phyloP scores from a whole-genome alignment of 345 rosid species.

The Ailanthus altissimus region DNA sequence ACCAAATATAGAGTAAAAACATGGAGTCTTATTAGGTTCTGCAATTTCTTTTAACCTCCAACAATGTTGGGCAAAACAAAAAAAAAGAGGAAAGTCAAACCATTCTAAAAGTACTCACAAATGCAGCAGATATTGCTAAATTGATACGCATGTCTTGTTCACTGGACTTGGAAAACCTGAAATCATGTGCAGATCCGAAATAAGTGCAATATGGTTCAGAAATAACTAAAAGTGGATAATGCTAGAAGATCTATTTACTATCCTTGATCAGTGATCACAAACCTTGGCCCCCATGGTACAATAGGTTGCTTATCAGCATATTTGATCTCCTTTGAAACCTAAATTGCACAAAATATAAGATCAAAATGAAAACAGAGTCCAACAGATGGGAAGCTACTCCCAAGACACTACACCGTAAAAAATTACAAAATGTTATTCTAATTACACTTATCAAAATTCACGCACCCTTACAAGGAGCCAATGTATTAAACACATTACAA shows the following conservation, averaged over 20 bases:
- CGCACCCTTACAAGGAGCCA: neutral
- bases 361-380: neutral
- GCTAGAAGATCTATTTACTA: conserved; percentile 8
- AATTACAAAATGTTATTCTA: neutral
- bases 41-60: neutral
- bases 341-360: conserved; percentile 23
- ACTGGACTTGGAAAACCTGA: conserved; percentile 77
- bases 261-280: conserved; percentile 7
- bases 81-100: conserved; percentile 11
- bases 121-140: conserved; percentile 81
- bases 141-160: conserved; percentile 68
- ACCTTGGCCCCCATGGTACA: conserved; percentile 99
- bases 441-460: neutral
- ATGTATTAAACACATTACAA: neutral
- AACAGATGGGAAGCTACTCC: neutral
- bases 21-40: neutral
- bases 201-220: neutral
- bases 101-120: conserved; percentile 62
- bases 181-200: conserved; percentile 19
- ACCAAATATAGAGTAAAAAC: neutral
- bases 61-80: neutral
- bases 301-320: conserved; percentile 97
- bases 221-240: neutral
- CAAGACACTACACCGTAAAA: neutral
- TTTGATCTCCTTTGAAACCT: conserved; percentile 97